Percentiles rank a stretch among this genome's conserved stretches.
phyloP scores from a whole-genome alignment of 2,329 filamentous ascomycete genomes.

The Domatiomyces globalis region DNA sequence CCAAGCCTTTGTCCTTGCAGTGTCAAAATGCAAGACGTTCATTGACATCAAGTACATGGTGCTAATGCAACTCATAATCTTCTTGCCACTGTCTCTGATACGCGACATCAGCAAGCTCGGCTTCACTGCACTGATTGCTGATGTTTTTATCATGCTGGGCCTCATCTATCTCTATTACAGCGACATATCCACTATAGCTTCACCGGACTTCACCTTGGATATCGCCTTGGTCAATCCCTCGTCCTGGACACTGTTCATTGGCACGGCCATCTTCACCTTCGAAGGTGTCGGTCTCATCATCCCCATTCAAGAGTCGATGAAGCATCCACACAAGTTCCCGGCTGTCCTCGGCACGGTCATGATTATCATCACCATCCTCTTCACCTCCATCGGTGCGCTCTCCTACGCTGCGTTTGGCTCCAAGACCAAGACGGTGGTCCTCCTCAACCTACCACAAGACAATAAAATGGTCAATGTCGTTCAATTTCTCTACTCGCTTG shows the following conservation, averaged over 20 bases:
- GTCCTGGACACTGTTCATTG: conserved; percentile 95
- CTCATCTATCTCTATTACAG: conserved; percentile 93
- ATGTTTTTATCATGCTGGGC: conserved; percentile 85
- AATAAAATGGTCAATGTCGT: conserved; percentile 89
- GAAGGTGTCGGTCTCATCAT: conserved; percentile 96
- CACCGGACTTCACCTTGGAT: conserved; percentile 61
- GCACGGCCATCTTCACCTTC: conserved; percentile 97
- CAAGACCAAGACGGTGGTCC: conserved; percentile 86
- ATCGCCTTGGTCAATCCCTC: conserved; percentile 80
- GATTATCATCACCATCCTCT: conserved; percentile 85
- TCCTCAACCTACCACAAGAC: conserved; percentile 92
- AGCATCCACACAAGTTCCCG: conserved; percentile 76
- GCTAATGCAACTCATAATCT: conserved; percentile 86
- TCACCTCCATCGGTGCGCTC: conserved; percentile 78
- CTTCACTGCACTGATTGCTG: conserved; percentile 83
- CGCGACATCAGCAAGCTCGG: conserved; percentile 95
- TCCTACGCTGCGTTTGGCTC: conserved; percentile 95
- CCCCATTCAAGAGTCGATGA: conserved; percentile 96
- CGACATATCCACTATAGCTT: conserved; percentile 70
- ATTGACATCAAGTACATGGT: conserved; percentile 85
- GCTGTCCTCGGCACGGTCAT: conserved; percentile 78
- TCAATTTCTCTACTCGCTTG: conserved; percentile 92
- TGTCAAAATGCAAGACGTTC: conserved; percentile 70
- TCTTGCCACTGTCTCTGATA: conserved; percentile 83
- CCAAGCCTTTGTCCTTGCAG: conserved; percentile 84